phyloP scores from a whole-genome alignment of 1,139 yeast genomes.

The Hyphopichia fennica region DNA sequence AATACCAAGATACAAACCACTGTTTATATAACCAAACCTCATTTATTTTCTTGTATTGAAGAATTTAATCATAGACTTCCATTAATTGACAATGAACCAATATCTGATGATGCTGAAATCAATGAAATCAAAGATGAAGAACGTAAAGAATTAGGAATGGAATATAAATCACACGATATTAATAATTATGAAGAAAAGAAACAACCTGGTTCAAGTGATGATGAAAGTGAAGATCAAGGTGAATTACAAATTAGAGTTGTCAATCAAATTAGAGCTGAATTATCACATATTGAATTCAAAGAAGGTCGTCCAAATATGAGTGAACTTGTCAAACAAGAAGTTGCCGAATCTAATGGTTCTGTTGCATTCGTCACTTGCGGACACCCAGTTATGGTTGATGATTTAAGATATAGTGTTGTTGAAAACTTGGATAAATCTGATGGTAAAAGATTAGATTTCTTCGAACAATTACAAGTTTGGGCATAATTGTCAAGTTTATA shows the following conservation, averaged over 20 bases:
- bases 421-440: slow-evolving; percentile 21
- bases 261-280: slow-evolving; percentile 17
- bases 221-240: slow-evolving; percentile 5
- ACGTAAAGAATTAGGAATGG: background rate
- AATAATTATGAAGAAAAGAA: slow-evolving; percentile 4
- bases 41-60: slow-evolving; percentile 9
- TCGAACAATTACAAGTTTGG: slow-evolving; percentile 44
- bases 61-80: slow-evolving; percentile 12
- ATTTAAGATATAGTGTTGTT: slow-evolving; percentile 38
- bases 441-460: slow-evolving; percentile 34
- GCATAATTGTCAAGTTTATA: too few relatives aligned
- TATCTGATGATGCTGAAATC: slow-evolving; percentile 1
- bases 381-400: slow-evolving; percentile 54
- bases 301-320: slow-evolving; percentile 36
- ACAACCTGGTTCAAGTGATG: background rate
- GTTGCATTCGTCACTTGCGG: slow-evolving; percentile 54
- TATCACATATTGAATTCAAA: slow-evolving; percentile 27
- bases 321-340: slow-evolving; percentile 23
- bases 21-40: slow-evolving; percentile 34
- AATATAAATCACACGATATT: background rate
- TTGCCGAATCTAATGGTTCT: slow-evolving; percentile 30
- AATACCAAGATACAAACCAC: slow-evolving; percentile 26
- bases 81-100: slow-evolving; percentile 1
- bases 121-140: slow-evolving; percentile 4
- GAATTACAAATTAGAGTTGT: slow-evolving; percentile 6